Conservation (phyloP, 2,329 filamentous ascomycete species). For the Pseudogymnoascus sp. region DNA sequence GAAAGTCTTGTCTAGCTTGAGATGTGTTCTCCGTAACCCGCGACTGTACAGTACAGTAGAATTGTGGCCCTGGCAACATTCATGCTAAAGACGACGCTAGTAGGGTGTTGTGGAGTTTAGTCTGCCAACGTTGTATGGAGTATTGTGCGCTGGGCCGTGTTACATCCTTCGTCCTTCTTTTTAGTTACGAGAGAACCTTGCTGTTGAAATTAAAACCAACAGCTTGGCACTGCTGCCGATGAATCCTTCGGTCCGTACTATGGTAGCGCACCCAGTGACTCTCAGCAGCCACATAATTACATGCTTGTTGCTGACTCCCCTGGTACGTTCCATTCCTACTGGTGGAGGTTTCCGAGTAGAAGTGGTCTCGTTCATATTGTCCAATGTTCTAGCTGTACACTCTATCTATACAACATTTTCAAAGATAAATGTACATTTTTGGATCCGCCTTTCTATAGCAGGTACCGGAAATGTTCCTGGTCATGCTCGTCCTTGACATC, state of each 20-base stretch:
- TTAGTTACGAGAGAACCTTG: background rate
- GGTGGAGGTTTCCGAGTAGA: background rate
- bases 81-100: too few relatives aligned
- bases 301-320: background rate
- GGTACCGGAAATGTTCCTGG: constrained; percentile 1
- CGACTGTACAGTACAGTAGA: background rate
- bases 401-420: background rate
- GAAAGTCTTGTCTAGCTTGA: background rate
- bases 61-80: too few relatives aligned
- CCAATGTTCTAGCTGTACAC: background rate
- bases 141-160: background rate
- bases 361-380: background rate
- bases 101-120: too few relatives aligned
- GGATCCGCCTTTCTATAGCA: background rate
- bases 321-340: background rate
- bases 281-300: too few relatives aligned
- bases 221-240: background rate
- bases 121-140: background rate
- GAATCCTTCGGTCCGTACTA: background rate
- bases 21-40: background rate
- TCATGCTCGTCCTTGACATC: background rate
- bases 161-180: background rate
- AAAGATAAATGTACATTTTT: background rate
- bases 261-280: background rate
- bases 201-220: background rate